These are phyloP conservation scores for Ophiostoma ips DNA, from an alignment of 2,329 filamentous ascomycete species.

Conservation along the genomic window DNA sequence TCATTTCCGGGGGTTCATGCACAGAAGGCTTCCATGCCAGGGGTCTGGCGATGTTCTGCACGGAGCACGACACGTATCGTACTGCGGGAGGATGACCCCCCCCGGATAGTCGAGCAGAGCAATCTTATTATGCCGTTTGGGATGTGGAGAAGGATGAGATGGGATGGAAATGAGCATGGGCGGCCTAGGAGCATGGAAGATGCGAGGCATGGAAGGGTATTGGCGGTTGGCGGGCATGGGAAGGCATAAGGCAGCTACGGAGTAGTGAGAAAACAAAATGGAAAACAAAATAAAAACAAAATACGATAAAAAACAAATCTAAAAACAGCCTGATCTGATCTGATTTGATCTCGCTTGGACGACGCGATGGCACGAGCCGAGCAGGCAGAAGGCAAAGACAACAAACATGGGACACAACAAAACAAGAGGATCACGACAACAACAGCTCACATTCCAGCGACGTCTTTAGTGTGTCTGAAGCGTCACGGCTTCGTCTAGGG, in stretches of 20 bases:
- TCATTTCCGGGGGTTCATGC: constrained; percentile 9
- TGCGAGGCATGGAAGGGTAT: neutral
- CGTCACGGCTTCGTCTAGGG: neutral
- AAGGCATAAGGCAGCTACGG: neutral
- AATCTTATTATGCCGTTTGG: neutral
- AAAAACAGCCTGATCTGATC: neutral
- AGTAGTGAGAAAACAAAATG: neutral
- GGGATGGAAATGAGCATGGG: neutral
- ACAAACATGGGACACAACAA: neutral
- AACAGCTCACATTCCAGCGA: neutral
- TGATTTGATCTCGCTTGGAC: neutral
- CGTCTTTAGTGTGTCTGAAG: neutral
- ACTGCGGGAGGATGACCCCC: too few species aligned
- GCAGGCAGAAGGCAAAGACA: neutral
- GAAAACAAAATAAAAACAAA: neutral
- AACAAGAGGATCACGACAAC: neutral
- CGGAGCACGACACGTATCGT: too few species aligned
- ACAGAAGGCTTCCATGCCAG: constrained; percentile 7
- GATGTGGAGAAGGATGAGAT: neutral
- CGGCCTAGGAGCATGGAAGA: neutral
- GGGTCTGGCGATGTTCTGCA: neutral
- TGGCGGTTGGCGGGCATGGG: neutral
- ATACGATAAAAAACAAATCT: neutral
- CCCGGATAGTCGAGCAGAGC: neutral
- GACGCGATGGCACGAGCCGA: neutral